Conservation (phyloP, 495 filamentous ascomycete genomes). For the Talaromyces trachyspermus region DNA sequence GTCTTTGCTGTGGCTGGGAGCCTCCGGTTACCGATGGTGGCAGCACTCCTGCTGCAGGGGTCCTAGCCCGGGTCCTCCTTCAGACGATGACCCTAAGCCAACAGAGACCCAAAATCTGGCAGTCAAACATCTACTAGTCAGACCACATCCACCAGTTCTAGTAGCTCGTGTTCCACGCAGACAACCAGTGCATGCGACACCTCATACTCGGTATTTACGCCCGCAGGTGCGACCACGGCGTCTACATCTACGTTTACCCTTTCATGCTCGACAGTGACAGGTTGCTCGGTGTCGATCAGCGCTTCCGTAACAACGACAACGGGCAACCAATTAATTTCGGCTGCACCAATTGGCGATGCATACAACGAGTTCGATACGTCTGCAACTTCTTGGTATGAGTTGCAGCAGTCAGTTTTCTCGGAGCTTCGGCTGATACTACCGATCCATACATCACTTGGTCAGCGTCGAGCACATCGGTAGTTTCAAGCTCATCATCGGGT, state of each 20-base stretch:
- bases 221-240: neutral
- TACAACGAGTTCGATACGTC: neutral
- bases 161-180: neutral
- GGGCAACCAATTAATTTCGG: neutral
- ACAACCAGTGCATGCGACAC: neutral
- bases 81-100: neutral
- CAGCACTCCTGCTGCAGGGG: neutral
- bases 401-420: neutral
- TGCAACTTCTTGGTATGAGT: neutral
- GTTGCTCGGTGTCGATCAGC: neutral
- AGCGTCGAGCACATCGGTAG: neutral
- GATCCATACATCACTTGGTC: neutral
- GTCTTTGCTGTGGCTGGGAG: constrained; percentile 3
- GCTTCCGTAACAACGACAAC: neutral
- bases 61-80: constrained; percentile 1
- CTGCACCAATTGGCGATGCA: neutral
- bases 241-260: neutral
- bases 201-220: neutral
- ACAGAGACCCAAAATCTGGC: constrained; percentile 1
- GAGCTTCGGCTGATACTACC: neutral
- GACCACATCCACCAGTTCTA: neutral
- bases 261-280: neutral
- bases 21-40: neutral
- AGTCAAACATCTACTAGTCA: neutral
- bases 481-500: neutral